These are phyloP conservation scores for Gynochthodes officinalis DNA, from an alignment of 257 asterid species.

Conservation along the genomic window DNA sequence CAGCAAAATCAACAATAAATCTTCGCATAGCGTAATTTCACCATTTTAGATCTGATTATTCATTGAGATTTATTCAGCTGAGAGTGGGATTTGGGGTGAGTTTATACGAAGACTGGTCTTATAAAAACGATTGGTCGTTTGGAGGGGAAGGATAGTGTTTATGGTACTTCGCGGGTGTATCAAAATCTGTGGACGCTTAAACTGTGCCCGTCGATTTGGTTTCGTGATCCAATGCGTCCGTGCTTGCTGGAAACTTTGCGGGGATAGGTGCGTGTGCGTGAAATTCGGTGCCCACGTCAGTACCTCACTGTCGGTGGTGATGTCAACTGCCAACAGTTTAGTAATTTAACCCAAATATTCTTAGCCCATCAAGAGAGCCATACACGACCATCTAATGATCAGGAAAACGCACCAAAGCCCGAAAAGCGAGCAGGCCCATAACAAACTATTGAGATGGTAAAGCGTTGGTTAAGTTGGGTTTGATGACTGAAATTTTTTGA, in stretches of 20 bases:
- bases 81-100: neutral
- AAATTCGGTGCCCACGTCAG: conserved; percentile 5
- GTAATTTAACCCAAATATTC: no score
- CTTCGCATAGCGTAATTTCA: neutral
- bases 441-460: no score
- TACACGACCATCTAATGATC: no score
- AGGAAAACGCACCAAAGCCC: no score
- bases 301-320: neutral
- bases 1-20: neutral
- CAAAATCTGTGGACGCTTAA: neutral
- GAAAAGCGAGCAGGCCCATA: no score
- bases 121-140: neutral
- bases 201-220: neutral
- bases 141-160: conserved; percentile 4
- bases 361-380: no score
- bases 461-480: no score
- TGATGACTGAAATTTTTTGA: no score
- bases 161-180: conserved; percentile 16
- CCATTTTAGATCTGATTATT: conserved; percentile 8
- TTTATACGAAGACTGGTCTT: neutral
- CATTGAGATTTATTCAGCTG: neutral
- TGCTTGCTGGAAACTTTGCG: neutral
- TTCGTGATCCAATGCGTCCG: neutral
- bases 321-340: neutral
- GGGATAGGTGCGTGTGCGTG: conserved; percentile 4